Percentiles rank a stretch among this genome's conserved stretches.
phyloP scores from a whole-genome alignment of 108 stramenopile species.

The Cyclotella baltica region DNA sequence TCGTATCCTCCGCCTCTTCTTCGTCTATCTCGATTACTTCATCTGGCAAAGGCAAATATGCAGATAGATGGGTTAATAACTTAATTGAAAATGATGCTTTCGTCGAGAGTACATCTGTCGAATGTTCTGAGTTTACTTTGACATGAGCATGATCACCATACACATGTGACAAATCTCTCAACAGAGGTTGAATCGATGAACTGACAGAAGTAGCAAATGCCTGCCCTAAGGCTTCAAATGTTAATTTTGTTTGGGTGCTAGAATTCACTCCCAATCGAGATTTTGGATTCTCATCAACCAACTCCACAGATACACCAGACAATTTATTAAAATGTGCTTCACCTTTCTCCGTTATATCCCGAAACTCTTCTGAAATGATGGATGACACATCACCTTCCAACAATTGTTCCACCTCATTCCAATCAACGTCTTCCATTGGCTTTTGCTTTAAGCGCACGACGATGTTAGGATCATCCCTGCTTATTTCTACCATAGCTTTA shows the following conservation, averaged over 20 bases:
- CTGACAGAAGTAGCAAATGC: constrained; percentile 33
- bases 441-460: constrained; percentile 26
- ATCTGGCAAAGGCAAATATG: constrained; percentile 22
- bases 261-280: constrained; percentile 8
- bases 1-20: background rate
- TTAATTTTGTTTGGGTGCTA: background rate
- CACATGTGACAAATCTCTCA: constrained; percentile 37
- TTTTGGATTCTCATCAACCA: constrained; percentile 48
- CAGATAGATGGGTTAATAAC: constrained; percentile 17
- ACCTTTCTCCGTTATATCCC: background rate
- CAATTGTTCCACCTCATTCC: constrained; percentile 7
- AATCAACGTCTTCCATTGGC: background rate
- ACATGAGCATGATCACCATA: constrained; percentile 24
- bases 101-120: background rate
- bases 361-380: constrained; percentile 8
- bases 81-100: constrained; percentile 2
- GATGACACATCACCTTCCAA: constrained; percentile 23
- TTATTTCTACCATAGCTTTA: constrained; percentile 17
- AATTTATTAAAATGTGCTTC: constrained; percentile 2
- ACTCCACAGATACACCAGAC: constrained; percentile 24
- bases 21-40: constrained; percentile 11
- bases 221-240: constrained; percentile 28
- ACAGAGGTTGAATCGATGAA: constrained; percentile 18
- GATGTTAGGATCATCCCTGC: constrained; percentile 3
- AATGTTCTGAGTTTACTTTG: background rate